Evolutionary conservation across 192 early-diverging fungal species (phyloP).

Genomic region (Backusella westeae): DNA sequence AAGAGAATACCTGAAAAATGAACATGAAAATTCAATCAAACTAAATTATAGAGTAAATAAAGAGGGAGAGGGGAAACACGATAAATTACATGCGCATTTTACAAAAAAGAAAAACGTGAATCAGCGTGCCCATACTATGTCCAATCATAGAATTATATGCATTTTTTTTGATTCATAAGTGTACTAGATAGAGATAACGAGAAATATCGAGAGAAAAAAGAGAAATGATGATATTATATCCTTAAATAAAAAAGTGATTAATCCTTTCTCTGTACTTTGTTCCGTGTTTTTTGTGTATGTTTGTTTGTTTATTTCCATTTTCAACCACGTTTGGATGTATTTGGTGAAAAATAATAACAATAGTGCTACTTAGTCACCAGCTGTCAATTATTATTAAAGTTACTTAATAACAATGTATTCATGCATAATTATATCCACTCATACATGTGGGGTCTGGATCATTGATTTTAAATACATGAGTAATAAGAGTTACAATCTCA

Average conservation of each 20-base stretch:
- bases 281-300: not conserved
- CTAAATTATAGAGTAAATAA: too few species aligned
- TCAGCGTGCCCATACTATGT: too few species aligned
- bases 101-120: too few species aligned
- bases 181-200: too few species aligned
- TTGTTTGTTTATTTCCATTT: not conserved
- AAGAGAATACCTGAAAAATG: too few species aligned
- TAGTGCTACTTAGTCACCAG: not conserved
- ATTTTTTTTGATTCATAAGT: too few species aligned
- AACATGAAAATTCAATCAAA: too few species aligned
- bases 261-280: not conserved
- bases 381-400: not conserved
- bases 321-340: not conserved
- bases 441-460: not conserved
- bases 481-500: not conserved
- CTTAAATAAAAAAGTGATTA: not conserved
- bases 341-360: not conserved
- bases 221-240: too few species aligned
- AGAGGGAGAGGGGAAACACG: too few species aligned
- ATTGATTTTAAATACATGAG: not conserved
- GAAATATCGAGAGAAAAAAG: too few species aligned
- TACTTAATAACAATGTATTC: not conserved
- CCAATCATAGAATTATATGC: too few species aligned
- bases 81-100: too few species aligned
- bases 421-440: not conserved